These are phyloP conservation scores for Phialemonium atrogriseum DNA, from an alignment of 2,329 filamentous ascomycete species.

Conservation along the genomic window DNA sequence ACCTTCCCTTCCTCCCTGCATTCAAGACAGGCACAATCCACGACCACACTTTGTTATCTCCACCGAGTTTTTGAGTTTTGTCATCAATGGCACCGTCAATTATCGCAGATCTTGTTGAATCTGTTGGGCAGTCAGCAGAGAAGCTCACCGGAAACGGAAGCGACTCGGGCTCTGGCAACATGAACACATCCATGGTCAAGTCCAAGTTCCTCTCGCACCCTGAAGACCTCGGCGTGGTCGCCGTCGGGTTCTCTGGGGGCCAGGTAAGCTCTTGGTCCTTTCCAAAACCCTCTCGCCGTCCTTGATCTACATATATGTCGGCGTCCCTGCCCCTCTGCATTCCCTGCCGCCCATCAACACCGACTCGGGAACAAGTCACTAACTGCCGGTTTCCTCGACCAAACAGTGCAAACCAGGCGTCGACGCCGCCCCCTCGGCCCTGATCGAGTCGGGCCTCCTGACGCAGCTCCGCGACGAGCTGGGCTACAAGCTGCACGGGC, in stretches of 20 bases:
- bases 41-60: too few relatives aligned
- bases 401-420: slow-evolving; percentile 79
- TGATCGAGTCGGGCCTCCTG: slow-evolving; percentile 83
- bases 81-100: too few relatives aligned
- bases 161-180: slow-evolving; percentile 18
- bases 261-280: slow-evolving; percentile 53
- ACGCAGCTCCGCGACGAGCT: slow-evolving; percentile 76
- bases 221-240: slow-evolving; percentile 80
- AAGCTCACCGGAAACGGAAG: too few relatives aligned
- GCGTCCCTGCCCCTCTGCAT: too few relatives aligned
- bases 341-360: too few relatives aligned
- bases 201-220: slow-evolving; percentile 73
- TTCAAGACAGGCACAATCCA: too few relatives aligned
- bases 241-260: slow-evolving; percentile 92
- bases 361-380: too few relatives aligned
- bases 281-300: not conserved
- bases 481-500: slow-evolving; percentile 79
- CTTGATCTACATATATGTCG: too few relatives aligned
- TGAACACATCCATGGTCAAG: slow-evolving; percentile 46
- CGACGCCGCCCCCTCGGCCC: slow-evolving; percentile 79
- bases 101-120: too few relatives aligned
- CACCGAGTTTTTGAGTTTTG: too few relatives aligned
- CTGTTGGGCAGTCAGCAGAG: too few relatives aligned
- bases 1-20: too few relatives aligned
- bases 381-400: not conserved